These are phyloP conservation scores for Picochlorum sp. DNA, from an alignment of 139 green algal genomes.

Conservation along the genomic window DNA sequence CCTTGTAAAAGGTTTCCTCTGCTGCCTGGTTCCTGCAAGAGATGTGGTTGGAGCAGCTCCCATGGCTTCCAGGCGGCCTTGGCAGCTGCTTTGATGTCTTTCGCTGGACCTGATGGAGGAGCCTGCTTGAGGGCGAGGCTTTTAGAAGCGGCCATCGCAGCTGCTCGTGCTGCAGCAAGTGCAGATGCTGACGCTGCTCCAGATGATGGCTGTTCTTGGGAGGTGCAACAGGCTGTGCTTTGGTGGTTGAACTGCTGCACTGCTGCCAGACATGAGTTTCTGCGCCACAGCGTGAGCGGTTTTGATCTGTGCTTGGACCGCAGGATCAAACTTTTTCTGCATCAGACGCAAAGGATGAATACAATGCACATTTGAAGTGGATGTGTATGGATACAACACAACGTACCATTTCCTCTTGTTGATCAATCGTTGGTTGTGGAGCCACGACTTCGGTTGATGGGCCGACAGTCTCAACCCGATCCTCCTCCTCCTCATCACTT, in stretches of 20 bases:
- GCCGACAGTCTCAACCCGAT: neutral
- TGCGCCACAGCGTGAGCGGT: constrained; percentile 39
- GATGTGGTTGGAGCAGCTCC: neutral
- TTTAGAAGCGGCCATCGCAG: neutral
- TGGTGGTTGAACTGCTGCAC: neutral
- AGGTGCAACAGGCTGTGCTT: neutral
- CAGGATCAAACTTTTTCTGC: neutral
- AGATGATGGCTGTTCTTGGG: constrained; percentile 3
- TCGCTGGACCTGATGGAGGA: neutral
- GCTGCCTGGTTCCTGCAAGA: constrained; percentile 10
- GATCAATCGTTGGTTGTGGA: neutral
- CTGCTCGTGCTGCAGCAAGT: constrained; percentile 9
- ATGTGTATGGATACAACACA: neutral
- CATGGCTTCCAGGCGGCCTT: constrained; percentile 1
- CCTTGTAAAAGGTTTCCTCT: constrained; percentile 50
- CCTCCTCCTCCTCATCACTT: constrained; percentile 37
- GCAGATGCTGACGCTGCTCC: constrained; percentile 7
- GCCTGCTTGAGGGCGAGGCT: no score
- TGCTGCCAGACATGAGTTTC: constrained; percentile 16
- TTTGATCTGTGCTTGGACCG: constrained; percentile 26
- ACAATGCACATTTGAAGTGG: neutral
- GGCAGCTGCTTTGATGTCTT: neutral
- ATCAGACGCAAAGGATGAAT: constrained; percentile 9
- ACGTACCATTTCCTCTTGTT: neutral
- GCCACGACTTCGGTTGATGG: neutral